These are phyloP conservation scores for Dianthus caryophyllus DNA, from an alignment of 148 eudicot species.

Conservation along the genomic window DNA sequence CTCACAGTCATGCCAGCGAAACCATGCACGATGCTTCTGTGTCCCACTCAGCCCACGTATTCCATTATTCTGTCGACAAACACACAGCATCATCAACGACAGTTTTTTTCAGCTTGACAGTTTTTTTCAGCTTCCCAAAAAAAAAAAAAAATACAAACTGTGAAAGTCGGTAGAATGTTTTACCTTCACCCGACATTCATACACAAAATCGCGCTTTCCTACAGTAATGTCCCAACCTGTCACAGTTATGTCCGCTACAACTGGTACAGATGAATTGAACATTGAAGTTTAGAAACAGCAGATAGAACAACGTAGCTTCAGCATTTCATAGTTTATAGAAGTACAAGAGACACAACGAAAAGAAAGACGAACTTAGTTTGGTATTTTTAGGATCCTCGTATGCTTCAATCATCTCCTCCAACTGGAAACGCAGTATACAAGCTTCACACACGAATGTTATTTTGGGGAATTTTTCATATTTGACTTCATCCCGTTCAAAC, in stretches of 20 bases:
- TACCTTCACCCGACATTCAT: no score
- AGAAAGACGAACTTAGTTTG: constrained; percentile 4
- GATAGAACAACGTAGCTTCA: no score
- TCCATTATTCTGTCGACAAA: neutral
- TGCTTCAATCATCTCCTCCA: neutral
- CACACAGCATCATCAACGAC: neutral
- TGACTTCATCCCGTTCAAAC: neutral
- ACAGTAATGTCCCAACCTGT: no score
- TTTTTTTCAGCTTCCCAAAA: no score
- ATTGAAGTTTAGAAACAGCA: no score
- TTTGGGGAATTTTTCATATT: constrained; percentile 1
- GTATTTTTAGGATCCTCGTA: neutral
- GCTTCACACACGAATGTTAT: constrained; percentile 9
- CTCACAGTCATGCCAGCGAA: constrained; percentile 5
- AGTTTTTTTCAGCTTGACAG: no score
- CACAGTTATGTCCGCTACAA: no score
- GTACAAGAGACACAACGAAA: constrained; percentile 1
- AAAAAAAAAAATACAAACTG: no score
- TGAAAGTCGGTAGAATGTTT: no score
- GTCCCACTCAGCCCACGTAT: constrained; percentile 7
- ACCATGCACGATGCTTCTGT: constrained; percentile 15
- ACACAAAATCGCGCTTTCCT: no score
- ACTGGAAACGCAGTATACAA: constrained; percentile 2
- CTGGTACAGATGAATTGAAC: no score
- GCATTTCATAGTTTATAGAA: no score